phyloP scores from a whole-genome alignment of 352 stramenopile species.

The Pythium rishiriense region DNA sequence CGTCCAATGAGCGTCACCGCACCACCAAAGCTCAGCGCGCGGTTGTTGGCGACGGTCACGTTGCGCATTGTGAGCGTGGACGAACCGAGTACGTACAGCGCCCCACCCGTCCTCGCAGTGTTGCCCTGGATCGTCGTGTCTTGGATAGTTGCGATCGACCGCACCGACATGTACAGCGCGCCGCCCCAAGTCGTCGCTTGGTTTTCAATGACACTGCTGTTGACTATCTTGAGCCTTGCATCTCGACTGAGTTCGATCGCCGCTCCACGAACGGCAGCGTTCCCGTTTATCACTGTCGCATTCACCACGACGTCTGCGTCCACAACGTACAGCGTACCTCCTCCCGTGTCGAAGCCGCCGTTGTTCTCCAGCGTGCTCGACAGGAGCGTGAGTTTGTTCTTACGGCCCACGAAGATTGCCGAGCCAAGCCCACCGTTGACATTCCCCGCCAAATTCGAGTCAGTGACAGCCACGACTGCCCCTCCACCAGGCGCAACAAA shows the following conservation, averaged over 20 bases:
- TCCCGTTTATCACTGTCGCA: conserved; percentile 27
- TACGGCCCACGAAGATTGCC: conserved; percentile 52
- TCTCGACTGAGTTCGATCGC: conserved; percentile 53
- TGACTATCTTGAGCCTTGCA: conserved; percentile 32
- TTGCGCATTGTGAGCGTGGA: conserved; percentile 27
- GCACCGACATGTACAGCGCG: conserved; percentile 49
- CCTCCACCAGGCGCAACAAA: conserved; percentile 41
- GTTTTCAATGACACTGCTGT: conserved; percentile 35
- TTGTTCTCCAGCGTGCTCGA: conserved; percentile 35
- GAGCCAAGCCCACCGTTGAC: conserved; percentile 53
- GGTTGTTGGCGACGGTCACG: conserved; percentile 29
- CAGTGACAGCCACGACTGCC: conserved; percentile 25
- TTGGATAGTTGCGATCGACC: conserved; percentile 34
- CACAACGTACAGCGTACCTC: conserved; percentile 43
- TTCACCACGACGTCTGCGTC: conserved; percentile 41
- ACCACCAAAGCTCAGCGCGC: conserved; percentile 46
- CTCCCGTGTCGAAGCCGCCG: conserved; percentile 40
- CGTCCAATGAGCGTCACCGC: conserved; percentile 36
- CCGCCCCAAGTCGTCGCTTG: conserved; percentile 36
- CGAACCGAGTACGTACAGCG: conserved; percentile 45
- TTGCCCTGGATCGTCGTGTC: conserved; percentile 42
- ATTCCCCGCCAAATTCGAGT: conserved; percentile 43
- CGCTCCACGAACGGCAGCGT: conserved; percentile 39
- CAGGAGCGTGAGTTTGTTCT: conserved; percentile 36
- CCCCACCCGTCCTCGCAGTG: conserved; percentile 44